Base-by-base conservation (phyloP, 768 basidiomycete species). In the Hebeloma cylindrosporum region DNA sequence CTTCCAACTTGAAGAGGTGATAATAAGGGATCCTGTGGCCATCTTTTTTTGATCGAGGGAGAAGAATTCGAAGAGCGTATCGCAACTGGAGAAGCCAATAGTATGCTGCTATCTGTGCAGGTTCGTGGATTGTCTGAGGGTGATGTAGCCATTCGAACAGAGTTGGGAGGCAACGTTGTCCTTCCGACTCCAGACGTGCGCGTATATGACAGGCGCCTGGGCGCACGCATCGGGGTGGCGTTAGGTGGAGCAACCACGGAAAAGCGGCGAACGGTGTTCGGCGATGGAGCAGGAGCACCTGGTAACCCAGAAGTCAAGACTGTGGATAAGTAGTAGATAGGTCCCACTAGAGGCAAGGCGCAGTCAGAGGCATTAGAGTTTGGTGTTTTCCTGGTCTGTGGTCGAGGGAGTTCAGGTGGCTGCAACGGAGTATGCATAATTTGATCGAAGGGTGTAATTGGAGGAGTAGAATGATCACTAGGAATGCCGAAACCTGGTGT, bases 181-280 rank as follows among this genome's bases (percentile, higher is more conserved):
- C 35, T 40, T 29, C 18, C 11, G 7, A 25, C 26, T 23, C 27
- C 34, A 14, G 13, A 43, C 2, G 40, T 27, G 9, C 38, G 34
- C 9, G 51, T 47, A 37, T 52, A 51, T 8, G 51, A 52, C 16
- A 47, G 42, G n/a, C 51, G 51, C 26, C 51, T 39, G 5, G 46
- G 46, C n/a, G 33, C 45, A 40, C 44, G 31, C 11, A 52, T 33
- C 7, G 33, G 46, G 22, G 18, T 14, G 7, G 34, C 45, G 29
- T 47, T 41, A 13, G 51, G 42, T 3, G 51, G 46, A 8, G 42
- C 31, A 14, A 48, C 40, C 16, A 37, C 17, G 17, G 51, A 51
- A 41, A 43, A 42, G 17, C 46, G 46, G 18, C 46, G 38, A 27
- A 36, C 22, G 27, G 39, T 37, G 14, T 25, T 37, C n/a, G 6